Evolutionary conservation across 805 yeast genomes (phyloP), one percentile per base, ranked within the genome.

Genomic region (Danielia reshetovae): DNA sequence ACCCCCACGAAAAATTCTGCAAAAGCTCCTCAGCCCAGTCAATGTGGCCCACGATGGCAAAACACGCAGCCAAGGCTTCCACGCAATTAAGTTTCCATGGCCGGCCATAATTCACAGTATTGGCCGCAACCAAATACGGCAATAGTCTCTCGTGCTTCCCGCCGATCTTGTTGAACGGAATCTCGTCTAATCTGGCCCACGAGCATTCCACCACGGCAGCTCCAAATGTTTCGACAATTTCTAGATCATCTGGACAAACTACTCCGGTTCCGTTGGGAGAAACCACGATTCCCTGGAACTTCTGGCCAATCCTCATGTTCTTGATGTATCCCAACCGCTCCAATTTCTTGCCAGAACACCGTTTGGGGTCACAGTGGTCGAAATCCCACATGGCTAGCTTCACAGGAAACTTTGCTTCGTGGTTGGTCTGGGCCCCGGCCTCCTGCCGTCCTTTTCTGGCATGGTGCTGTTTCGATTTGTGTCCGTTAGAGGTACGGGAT

Each of bases 151-250:
- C 96, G 50, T 86, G 72, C 41, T 76, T 78, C 4, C 97, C 97
- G 4, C 97, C 97, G 39, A 93, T 88, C 52, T 85, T 86, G 40
- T 72, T 66, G 60, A 93, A 93, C 4, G 98, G 98, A n/a, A 93
- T 79, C 57, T 93, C 98, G 36, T 88, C 95, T n/a, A 93, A 58
- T 36, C 97, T 68, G 0, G 98, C 98, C 98, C 98, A 93, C 2
- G 96, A 87, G 60, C 97, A 90, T 57, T 93, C 98, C 2, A 93
- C 97, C 7, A 93, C 98, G 0, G 98, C 96, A n/a, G 88, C 93
- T 24, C 98, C 98, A 26, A 68, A 55, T 18, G 69, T 69, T 49
- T 84, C 95, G 0, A 88, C 95, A 9, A 86, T 70, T 30, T 76
- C 84, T 26, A 60, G 54, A 57, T 93, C 98, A 46, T 83, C 71